Percentiles rank a stretch among this genome's conserved stretches.
phyloP scores from a whole-genome alignment of 495 filamentous ascomycete species.

The Hypoxylon trugodes region DNA sequence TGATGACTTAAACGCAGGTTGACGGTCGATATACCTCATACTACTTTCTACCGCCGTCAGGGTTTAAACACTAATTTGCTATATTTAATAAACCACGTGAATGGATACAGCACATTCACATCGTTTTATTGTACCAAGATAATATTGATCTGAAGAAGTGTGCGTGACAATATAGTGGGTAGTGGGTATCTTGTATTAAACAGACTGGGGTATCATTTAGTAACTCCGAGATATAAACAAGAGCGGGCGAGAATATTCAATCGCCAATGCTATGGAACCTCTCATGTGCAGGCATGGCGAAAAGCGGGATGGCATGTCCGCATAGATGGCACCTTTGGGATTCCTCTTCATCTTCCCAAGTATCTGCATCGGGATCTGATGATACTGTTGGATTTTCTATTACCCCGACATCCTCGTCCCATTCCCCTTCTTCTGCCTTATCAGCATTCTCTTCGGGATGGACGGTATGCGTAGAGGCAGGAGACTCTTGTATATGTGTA shows the following conservation, averaged over 20 bases:
- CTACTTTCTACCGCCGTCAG: constrained; percentile 6
- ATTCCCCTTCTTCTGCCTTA: constrained; percentile 5
- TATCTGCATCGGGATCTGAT: constrained; percentile 43
- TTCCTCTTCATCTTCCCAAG: constrained; percentile 55
- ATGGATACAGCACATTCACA: constrained; percentile 12
- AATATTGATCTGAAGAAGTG: background rate
- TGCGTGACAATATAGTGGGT: background rate
- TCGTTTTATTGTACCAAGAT: background rate
- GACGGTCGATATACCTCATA: constrained; percentile 20
- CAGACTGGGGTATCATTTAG: constrained; percentile 23
- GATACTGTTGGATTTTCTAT: background rate
- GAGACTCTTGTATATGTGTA: constrained; percentile 5
- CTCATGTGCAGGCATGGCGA: constrained; percentile 76
- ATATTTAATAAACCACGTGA: constrained; percentile 31
- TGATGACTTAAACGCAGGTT: constrained; percentile 20
- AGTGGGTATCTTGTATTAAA: constrained; percentile 14
- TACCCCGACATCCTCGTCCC: background rate
- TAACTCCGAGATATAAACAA: background rate
- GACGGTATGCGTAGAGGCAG: background rate
- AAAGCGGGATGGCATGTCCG: constrained; percentile 70
- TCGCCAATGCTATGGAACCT: constrained; percentile 68
- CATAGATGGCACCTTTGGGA: constrained; percentile 63
- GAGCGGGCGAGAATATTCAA: constrained; percentile 12
- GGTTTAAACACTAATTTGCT: constrained; percentile 20
- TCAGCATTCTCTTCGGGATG: background rate